phyloP scores from a whole-genome alignment of 129 eudicot species.

The Chrysanthemum makinoi region DNA sequence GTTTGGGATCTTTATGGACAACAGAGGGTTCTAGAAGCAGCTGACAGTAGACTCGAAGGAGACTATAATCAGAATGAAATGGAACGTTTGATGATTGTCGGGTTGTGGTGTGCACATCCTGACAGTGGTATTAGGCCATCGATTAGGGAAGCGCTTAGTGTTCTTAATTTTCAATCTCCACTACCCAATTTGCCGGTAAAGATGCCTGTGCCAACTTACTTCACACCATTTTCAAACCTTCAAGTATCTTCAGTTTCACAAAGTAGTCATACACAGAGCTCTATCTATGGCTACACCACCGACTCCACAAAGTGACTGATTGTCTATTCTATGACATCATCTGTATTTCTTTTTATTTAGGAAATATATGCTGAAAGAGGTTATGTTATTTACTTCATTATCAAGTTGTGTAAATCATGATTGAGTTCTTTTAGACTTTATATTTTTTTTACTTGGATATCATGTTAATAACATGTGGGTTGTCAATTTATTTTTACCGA shows the following conservation, averaged over 20 bases:
- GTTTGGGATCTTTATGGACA: conserved; percentile 49
- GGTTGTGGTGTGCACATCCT: conserved; percentile 58
- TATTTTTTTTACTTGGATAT: neutral
- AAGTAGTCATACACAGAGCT: conserved; percentile 24
- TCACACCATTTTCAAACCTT: conserved; percentile 20
- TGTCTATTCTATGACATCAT: neutral
- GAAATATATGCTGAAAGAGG: neutral
- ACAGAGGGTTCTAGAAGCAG: conserved; percentile 38
- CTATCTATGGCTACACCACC: conserved; percentile 25
- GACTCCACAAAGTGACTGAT: conserved; percentile 28
- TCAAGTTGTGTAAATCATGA: conserved; percentile 3
- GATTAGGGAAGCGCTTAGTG: conserved; percentile 41
- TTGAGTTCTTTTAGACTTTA: neutral
- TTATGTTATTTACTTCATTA: neutral
- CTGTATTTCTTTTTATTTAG: neutral
- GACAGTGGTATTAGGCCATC: conserved; percentile 38
- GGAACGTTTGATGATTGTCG: conserved; percentile 45
- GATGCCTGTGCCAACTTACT: conserved; percentile 43
- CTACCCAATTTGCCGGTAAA: conserved; percentile 31
- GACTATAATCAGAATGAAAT: conserved; percentile 33
- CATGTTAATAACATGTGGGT: neutral
- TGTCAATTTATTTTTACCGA: neutral
- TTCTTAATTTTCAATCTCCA: conserved; percentile 39
- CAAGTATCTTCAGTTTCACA: conserved; percentile 12
- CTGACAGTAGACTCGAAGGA: conserved; percentile 27